Conservation (phyloP, 2,329 filamentous ascomycete genomes). For the Blastomyces gilchristii region DNA sequence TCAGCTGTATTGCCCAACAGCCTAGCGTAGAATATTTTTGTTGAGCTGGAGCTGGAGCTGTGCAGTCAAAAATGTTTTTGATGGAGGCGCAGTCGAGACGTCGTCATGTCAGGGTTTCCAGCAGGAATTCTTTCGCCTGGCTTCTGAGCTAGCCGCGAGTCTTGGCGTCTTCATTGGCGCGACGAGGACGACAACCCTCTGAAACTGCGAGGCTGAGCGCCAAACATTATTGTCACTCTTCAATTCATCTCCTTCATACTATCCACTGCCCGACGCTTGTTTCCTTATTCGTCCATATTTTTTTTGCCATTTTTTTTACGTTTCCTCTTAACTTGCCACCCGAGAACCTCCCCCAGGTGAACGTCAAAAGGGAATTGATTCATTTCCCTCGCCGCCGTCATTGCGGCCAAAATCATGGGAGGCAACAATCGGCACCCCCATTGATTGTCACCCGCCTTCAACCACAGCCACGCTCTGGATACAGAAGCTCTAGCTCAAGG, state of each 20-base stretch:
- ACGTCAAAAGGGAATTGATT: neutral
- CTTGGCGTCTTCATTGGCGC: neutral
- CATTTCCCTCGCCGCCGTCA: conserved; percentile 10
- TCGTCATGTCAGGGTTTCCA: conserved; percentile 1
- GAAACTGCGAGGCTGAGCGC: neutral
- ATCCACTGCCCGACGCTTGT: neutral
- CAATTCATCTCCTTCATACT: neutral
- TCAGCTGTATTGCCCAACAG: neutral
- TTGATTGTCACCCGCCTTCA: neutral
- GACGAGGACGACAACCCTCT: neutral
- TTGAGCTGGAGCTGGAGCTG: neutral
- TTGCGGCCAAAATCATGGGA: conserved; percentile 8
- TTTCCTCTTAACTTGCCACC: neutral
- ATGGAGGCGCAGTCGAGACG: conserved; percentile 5
- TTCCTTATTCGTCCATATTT: neutral
- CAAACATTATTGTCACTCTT: neutral
- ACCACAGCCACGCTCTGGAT: conserved; percentile 1
- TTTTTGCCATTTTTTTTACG: neutral
- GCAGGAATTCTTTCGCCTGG: neutral
- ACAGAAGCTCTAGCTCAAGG: neutral
- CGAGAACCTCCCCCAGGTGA: neutral
- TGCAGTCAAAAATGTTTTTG: neutral
- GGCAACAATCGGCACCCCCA: neutral
- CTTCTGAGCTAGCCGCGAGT: neutral
- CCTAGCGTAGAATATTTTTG: neutral